Evolutionary conservation across 2,329 filamentous ascomycete species (phyloP).

Genomic region (Aspergillaceae sp.): DNA sequence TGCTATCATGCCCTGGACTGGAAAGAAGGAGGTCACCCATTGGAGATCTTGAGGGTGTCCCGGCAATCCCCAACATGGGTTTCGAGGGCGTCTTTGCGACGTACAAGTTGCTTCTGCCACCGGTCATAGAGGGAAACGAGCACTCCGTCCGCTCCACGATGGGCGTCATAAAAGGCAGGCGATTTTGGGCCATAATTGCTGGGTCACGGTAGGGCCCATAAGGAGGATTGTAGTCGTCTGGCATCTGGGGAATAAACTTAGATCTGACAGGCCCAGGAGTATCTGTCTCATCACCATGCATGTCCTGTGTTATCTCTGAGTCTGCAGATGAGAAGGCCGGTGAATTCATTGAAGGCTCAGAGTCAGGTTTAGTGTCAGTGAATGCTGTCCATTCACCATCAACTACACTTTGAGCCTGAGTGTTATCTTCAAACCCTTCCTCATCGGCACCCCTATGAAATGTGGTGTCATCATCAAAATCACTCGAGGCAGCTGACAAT

Average conservation of each 20-base stretch:
- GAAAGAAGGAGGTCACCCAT: slow-evolving; percentile 48
- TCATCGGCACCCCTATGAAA: slow-evolving; percentile 35
- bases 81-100: slow-evolving; percentile 71
- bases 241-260: slow-evolving; percentile 55
- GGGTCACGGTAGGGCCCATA: slow-evolving; percentile 74
- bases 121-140: slow-evolving; percentile 59
- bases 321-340: slow-evolving; percentile 15
- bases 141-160: slow-evolving; percentile 94
- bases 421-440: slow-evolving; percentile 33
- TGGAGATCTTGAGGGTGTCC: slow-evolving; percentile 23
- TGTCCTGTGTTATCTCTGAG: slow-evolving; percentile 22
- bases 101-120: slow-evolving; percentile 49
- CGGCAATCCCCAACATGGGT: slow-evolving; percentile 20
- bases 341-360: slow-evolving; percentile 26
- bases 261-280: slow-evolving; percentile 26
- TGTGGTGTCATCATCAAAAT: slow-evolving; percentile 52
- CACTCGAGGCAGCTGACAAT: slow-evolving; percentile 55
- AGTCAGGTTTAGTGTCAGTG: slow-evolving; percentile 62
- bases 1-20: slow-evolving; percentile 47
- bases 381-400: slow-evolving; percentile 83
- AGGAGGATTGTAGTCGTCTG: slow-evolving; percentile 77
- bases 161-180: slow-evolving; percentile 95
- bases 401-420: slow-evolving; percentile 47
- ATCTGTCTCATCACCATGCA: slow-evolving; percentile 17
- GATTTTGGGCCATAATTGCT: slow-evolving; percentile 72